phyloP scores from a whole-genome alignment of 1,139 yeast species.

The Geotrichum histeridarum region DNA sequence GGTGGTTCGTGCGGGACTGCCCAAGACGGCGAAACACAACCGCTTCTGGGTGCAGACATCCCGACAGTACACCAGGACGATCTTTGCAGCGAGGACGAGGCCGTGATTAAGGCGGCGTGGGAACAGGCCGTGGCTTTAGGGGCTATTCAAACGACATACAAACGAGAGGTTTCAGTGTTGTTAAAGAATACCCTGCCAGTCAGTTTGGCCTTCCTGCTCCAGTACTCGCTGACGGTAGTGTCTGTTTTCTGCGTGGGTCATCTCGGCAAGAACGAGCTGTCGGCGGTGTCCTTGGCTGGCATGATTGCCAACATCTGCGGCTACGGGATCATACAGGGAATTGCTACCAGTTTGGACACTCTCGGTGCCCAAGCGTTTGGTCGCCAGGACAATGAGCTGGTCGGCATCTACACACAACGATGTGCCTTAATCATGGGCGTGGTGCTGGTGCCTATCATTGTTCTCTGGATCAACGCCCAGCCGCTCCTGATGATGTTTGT shows the following conservation, averaged over 20 bases:
- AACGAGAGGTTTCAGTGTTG: constrained; percentile 35
- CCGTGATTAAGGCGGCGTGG: constrained; percentile 14
- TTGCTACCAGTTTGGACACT: constrained; percentile 82
- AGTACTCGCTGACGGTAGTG: constrained; percentile 78
- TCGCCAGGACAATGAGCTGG: constrained; percentile 47
- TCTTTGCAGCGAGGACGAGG: constrained; percentile 6
- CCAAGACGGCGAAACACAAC: background rate
- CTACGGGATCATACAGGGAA: constrained; percentile 79
- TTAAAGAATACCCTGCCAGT: constrained; percentile 35
- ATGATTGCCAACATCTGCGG: constrained; percentile 81
- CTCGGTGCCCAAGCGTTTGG: constrained; percentile 66
- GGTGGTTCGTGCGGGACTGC: constrained; percentile 2
- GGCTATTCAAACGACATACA: constrained; percentile 15
- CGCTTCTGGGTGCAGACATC: background rate
- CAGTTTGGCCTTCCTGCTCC: constrained; percentile 63
- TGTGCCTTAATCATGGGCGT: constrained; percentile 50
- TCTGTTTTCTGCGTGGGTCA: constrained; percentile 81
- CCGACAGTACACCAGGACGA: background rate
- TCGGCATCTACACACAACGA: constrained; percentile 55
- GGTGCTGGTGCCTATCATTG: constrained; percentile 45
- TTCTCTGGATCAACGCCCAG: constrained; percentile 58
- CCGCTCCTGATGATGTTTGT: constrained; percentile 49
- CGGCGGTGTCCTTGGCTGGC: constrained; percentile 76
- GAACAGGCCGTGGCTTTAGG: constrained; percentile 14
- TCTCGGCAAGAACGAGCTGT: constrained; percentile 71